A percentile compares a stretch with the other conserved stretches of the same genome.
Evolutionary conservation across 148 eudicot genomes (phyloP).

Genomic region (Silene latifolia): DNA sequence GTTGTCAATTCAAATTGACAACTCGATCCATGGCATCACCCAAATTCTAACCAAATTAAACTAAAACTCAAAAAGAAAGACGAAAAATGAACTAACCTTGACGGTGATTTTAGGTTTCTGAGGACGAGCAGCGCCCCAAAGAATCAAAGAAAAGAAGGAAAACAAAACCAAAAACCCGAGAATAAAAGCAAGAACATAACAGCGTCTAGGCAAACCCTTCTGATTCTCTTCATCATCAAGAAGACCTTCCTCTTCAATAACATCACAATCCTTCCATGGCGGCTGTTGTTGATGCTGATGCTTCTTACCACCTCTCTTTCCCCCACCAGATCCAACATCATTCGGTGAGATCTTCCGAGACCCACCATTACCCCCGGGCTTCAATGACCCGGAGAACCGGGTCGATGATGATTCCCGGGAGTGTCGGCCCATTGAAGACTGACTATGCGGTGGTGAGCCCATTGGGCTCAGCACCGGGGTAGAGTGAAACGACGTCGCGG

Average conservation of each 20-base stretch:
- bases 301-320: conserved; percentile 23
- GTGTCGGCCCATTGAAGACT: conserved; percentile 76
- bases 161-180: conserved; percentile 59
- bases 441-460: conserved; percentile 75
- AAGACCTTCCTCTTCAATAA: conserved; percentile 65
- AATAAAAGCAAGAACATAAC: conserved; percentile 51
- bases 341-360: conserved; percentile 57
- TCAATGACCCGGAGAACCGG: conserved; percentile 70
- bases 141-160: conserved; percentile 50
- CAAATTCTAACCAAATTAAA: too few species aligned
- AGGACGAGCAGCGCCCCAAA: conserved; percentile 75
- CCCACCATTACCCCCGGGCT: conserved; percentile 35
- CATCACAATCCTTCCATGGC: conserved; percentile 50
- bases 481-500: conserved; percentile 73
- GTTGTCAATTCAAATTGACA: too few species aligned
- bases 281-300: conserved; percentile 15
- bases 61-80: not conserved
- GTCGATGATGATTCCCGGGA: conserved; percentile 79
- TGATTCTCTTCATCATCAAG: conserved; percentile 44
- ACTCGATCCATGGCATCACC: too few species aligned
- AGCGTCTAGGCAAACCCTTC: conserved; percentile 41
- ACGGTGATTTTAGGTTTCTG: conserved; percentile 67
- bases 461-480: conserved; percentile 65
- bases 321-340: conserved; percentile 35
- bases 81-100: conserved; percentile 34